Evolutionary conservation across 1,139 yeast species (phyloP), one percentile per base, ranked within the genome.

Genomic region (Eremothecium cymbalariae): DNA sequence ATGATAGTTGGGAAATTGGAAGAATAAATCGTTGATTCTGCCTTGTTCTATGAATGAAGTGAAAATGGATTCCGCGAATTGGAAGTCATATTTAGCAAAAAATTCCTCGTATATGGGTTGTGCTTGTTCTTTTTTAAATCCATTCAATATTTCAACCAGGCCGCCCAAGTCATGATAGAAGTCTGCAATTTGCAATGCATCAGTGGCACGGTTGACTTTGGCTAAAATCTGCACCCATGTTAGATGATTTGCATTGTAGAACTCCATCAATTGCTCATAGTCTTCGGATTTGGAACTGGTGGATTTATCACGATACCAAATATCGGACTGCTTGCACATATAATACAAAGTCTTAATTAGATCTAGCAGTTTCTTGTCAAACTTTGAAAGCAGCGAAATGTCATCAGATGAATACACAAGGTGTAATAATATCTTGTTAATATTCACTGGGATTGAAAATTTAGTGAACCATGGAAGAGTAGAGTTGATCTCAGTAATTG

Each of bases 21-120:
- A 61, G 31, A 85, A 62, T 27, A 85, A 53, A 3, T 69, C 56
- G 43, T 72, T 70, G 19, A 76, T 62, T 42, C 75, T 71, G 27
- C 74, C 74, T 3, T 67, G 55, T 28, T 67, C 63, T 15, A 81
- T 62, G 45, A 75, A 79, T 55, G 72, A 71, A 28, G 68, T 68
- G 55, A 77, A 86, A 24, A 85, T 63, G 2, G 72, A 69, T 7
- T 67, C 55, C 0, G 94, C 94, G 66, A 86, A 86, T 1, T 60
- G 67, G 47, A 78, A 79, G 1, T 78, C 83, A 57, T 72, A 83
- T 31, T 65, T 65, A 16, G 70, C 69, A 50, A 85, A 73, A 52
- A 72, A 82, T 25, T 62, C 58, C 21, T 64, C 64, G 41, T 80
- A 74, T 6, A 61, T 54, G 16, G 57, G 57, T n/a, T 51, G 55